Base-by-base conservation (phyloP, 164 flowering plant genomes). In the Tinospora cordifolia region DNA sequence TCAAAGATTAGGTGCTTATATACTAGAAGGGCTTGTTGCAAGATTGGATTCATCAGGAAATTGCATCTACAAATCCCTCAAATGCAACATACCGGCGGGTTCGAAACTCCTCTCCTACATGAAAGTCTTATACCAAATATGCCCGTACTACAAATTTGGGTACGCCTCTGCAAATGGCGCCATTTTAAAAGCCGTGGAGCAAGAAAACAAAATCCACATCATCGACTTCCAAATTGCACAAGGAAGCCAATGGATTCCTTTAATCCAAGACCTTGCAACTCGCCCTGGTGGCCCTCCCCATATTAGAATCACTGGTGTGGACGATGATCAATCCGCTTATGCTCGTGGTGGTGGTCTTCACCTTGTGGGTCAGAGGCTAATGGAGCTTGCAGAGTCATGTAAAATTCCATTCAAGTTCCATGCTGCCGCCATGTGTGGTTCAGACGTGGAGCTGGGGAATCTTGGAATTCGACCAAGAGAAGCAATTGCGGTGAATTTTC, bases 131-230 rank as follows among this genome's bases (percentile, higher is more conserved):
- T 90, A 81, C 75, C 90, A 89, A 75, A 74, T 77, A 54, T 90
- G 97, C 75, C 97, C 97, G 5, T 89, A 85, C 71, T 90, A 87
- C 85, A 90, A 90, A 74, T 90, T 90, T 69, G 97, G 87, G 1
- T 87, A 87, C 60, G 72, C 85, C 84, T 85, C 93, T 3, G 93
- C 93, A 12, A 90, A 90, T 72, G 92, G 92, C 30, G 94, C 92
- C 22, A 89, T 91, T 41, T 92, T 87, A 25, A 92, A 91, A 65
- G 97, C 94, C n/a, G 67, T 89, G 80, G 87, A 83, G 68, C 82
- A 80, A 66, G 97, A 87, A 76, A 77, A 72, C 63, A 51, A 67
- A 22, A 75, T 91, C 66, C 97, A 91, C 76, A 91, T 91, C 63
- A 84, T 91, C 71, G 97, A 91, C 77, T 89, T 91, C 73, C 92